Conservation (phyloP, 768 basidiomycete species). For the Leccinum incarnatum region DNA sequence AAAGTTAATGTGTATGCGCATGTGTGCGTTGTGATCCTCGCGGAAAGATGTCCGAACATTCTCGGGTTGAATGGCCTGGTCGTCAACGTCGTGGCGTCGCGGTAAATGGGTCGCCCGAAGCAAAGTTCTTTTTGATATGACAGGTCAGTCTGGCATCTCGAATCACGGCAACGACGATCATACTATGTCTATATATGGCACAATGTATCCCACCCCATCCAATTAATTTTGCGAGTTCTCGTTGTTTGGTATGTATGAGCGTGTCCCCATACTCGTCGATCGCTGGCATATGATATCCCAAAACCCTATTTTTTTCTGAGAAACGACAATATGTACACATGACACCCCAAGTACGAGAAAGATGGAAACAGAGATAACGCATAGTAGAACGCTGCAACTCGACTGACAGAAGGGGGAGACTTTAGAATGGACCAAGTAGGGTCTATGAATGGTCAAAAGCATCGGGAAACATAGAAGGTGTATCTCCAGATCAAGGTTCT, state of each 20-base stretch:
- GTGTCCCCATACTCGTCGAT: neutral
- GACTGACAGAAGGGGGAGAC: neutral
- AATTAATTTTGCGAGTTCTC: neutral
- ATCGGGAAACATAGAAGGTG: slow-evolving; percentile 1
- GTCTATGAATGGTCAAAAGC: slow-evolving; percentile 3
- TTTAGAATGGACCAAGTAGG: slow-evolving; percentile 1
- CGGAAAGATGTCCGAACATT: neutral
- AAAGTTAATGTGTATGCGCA: neutral
- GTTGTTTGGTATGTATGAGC: neutral
- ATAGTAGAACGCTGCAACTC: neutral
- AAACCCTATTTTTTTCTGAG: neutral
- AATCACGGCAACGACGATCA: slow-evolving; percentile 19
- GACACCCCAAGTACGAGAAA: neutral
- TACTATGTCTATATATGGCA: slow-evolving; percentile 2
- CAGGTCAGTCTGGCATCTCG: slow-evolving; percentile 11
- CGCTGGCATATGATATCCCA: neutral
- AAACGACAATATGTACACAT: slow-evolving; percentile 1
- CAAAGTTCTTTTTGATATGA: neutral
- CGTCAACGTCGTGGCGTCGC: slow-evolving; percentile 2
- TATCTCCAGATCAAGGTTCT: slow-evolving; percentile 1
- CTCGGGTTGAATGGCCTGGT: slow-evolving; percentile 1
- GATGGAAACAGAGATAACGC: neutral
- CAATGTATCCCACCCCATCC: neutral
- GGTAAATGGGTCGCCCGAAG: slow-evolving; percentile 8
- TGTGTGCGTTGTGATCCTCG: slow-evolving; percentile 12